Evolutionary conservation across 2,329 filamentous ascomycete species (phyloP).

Genomic region (Cyanodermella asteris): DNA sequence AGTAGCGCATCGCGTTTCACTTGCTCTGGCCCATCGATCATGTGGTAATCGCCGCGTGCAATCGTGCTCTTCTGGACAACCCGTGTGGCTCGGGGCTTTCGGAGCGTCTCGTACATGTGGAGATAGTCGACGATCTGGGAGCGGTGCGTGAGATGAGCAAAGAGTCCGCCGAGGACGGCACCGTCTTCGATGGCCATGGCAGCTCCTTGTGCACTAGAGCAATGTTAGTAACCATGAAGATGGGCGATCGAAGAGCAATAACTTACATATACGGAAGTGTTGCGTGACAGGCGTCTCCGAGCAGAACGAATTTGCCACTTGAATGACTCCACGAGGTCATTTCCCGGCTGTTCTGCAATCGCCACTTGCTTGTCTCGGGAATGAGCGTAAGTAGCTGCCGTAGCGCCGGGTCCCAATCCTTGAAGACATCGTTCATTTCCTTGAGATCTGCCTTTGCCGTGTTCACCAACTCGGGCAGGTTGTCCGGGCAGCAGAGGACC

Average conservation of each 20-base stretch:
- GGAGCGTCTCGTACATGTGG: conserved; percentile 33
- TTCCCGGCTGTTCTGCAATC: conserved; percentile 32
- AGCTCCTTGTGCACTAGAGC: conserved; percentile 12
- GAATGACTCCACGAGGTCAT: conserved; percentile 36
- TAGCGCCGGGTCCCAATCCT: conserved; percentile 14
- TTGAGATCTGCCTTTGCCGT: conserved; percentile 10
- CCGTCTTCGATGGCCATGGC: conserved; percentile 14
- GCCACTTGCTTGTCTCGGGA: conserved; percentile 29
- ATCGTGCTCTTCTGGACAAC: conserved; percentile 38
- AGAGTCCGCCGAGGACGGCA: conserved; percentile 11
- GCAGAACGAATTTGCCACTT: conserved; percentile 32
- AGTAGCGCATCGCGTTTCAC: conserved; percentile 24
- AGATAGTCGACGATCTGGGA: conserved; percentile 12
- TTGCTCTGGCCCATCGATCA: conserved; percentile 36
- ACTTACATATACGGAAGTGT: conserved; percentile 34
- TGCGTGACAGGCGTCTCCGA: conserved; percentile 43
- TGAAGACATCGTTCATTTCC: conserved; percentile 13
- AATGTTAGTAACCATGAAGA: neutral
- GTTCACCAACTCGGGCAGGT: conserved; percentile 14
- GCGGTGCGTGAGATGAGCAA: conserved; percentile 6
- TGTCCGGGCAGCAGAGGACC: conserved; percentile 25
- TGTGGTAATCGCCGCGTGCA: conserved; percentile 40
- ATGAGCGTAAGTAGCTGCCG: conserved; percentile 10
- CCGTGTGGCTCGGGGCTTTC: conserved; percentile 34
- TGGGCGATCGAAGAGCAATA: conserved; percentile 32